These are phyloP conservation scores for Aspergillus sclerotiicarbonarius DNA, from an alignment of 495 filamentous ascomycete genomes.

Conservation along the genomic window DNA sequence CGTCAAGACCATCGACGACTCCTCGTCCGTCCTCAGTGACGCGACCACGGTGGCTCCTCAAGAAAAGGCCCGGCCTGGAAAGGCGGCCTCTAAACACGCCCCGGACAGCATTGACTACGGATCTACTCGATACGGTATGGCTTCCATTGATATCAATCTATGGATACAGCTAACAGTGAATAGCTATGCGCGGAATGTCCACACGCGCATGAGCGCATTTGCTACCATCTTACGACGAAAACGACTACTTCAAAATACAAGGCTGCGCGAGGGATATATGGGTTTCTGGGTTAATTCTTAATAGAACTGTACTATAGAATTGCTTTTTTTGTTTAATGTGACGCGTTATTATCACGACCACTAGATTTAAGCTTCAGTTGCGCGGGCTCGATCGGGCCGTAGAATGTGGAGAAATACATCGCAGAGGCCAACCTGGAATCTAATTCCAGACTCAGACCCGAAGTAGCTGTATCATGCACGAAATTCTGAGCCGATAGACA, in stretches of 20 bases:
- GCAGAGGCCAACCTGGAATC: too few species aligned
- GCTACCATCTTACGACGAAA: background rate
- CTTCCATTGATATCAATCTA: background rate
- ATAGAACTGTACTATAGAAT: too few species aligned
- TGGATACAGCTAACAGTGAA: background rate
- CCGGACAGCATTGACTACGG: background rate
- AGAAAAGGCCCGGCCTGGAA: background rate
- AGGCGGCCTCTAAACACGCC: background rate
- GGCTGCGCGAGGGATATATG: too few species aligned
- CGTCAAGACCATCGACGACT: background rate
- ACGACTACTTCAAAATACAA: background rate
- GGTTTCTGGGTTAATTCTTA: too few species aligned
- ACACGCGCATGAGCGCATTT: background rate
- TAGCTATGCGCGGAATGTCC: background rate
- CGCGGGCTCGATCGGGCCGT: too few species aligned
- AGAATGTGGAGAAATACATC: too few species aligned
- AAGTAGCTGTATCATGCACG: too few species aligned
- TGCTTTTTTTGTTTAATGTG: too few species aligned
- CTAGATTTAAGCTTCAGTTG: too few species aligned
- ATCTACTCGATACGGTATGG: background rate
- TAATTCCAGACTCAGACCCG: too few species aligned
- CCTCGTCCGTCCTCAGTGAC: background rate
- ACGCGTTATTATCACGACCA: too few species aligned
- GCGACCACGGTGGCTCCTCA: background rate
- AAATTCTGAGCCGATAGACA: too few species aligned